Conservation (phyloP, 1,139 yeast species). For the Citeromyces siamensis region DNA sequence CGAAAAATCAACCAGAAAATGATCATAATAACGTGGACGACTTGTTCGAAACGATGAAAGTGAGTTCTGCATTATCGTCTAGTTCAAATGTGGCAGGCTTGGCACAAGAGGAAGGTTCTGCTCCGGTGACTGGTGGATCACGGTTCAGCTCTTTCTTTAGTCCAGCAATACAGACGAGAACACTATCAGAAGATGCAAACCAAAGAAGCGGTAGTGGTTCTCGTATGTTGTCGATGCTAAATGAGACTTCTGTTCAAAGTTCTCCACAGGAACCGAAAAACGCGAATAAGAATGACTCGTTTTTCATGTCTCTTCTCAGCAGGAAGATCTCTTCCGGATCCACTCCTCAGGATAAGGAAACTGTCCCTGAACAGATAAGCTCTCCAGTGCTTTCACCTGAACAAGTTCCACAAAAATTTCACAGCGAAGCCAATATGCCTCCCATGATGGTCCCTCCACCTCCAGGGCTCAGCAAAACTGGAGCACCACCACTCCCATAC, state of each 20-base stretch:
- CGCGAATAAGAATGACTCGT: conserved; percentile 15
- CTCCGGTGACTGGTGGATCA: conserved; percentile 8
- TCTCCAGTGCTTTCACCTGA: conserved; percentile 5
- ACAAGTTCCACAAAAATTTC: conserved; percentile 1
- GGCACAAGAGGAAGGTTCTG: background rate
- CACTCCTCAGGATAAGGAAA: conserved; percentile 1
- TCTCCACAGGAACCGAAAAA: background rate
- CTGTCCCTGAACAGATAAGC: conserved; percentile 5
- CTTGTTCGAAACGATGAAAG: conserved; percentile 28
- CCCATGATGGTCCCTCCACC: conserved; percentile 19
- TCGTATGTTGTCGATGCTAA: conserved; percentile 5
- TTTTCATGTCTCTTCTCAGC: conserved; percentile 34
- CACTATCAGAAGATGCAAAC: background rate
- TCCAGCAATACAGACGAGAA: conserved; percentile 3
- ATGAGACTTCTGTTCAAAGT: background rate
- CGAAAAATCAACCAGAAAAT: conserved; percentile 3
- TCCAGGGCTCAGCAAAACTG: conserved; percentile 3
- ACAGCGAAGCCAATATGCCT: conserved; percentile 1
- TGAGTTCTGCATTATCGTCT: background rate
- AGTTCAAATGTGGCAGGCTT: background rate
- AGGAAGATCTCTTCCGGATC: conserved; percentile 15
- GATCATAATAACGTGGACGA: conserved; percentile 10
- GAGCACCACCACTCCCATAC: conserved; percentile 2
- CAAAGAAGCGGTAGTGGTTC: too few relatives aligned
- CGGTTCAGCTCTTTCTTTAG: conserved; percentile 12